Conservation (phyloP, 495 filamentous ascomycete species). For the Lepidopterella palustris region DNA sequence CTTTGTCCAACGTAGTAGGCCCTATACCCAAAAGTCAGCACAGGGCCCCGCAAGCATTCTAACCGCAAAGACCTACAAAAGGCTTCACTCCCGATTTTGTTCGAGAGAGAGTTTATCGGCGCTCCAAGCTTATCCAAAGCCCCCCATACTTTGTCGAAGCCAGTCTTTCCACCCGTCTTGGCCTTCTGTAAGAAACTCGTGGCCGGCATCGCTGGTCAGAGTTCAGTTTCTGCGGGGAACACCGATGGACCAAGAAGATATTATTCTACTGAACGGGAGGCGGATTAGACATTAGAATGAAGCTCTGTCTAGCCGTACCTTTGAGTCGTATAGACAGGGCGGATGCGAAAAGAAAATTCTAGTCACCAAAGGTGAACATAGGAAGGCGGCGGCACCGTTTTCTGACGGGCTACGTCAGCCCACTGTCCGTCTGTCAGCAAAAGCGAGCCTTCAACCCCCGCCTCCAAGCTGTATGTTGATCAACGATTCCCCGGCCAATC, state of each 20-base stretch:
- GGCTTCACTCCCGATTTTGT: slow-evolving; percentile 67
- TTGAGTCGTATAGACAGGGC: neutral
- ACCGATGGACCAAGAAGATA: neutral
- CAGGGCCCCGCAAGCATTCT: no score
- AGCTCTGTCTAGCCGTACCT: neutral
- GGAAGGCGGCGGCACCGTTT: slow-evolving; percentile 18
- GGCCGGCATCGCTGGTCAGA: slow-evolving; percentile 8
- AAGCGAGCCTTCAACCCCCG: neutral
- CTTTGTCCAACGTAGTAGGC: slow-evolving; percentile 72
- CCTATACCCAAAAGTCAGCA: no score
- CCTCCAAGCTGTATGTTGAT: neutral
- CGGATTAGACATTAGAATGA: slow-evolving; percentile 1
- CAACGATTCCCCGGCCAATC: neutral
- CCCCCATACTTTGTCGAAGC: slow-evolving; percentile 44
- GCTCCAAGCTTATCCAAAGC: slow-evolving; percentile 46
- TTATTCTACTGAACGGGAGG: neutral
- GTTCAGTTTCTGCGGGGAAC: neutral
- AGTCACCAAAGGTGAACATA: no score
- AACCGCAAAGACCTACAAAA: slow-evolving; percentile 26
- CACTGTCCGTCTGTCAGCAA: slow-evolving; percentile 6
- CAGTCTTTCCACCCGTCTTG: slow-evolving; percentile 40
- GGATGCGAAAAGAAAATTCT: slow-evolving; percentile 2
- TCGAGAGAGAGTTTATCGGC: slow-evolving; percentile 68
- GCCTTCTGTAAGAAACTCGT: slow-evolving; percentile 36
- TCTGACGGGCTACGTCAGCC: slow-evolving; percentile 16